These are phyloP conservation scores for Fusarium verrucosum DNA, from an alignment of 2,329 filamentous ascomycete genomes.

Conservation along the genomic window DNA sequence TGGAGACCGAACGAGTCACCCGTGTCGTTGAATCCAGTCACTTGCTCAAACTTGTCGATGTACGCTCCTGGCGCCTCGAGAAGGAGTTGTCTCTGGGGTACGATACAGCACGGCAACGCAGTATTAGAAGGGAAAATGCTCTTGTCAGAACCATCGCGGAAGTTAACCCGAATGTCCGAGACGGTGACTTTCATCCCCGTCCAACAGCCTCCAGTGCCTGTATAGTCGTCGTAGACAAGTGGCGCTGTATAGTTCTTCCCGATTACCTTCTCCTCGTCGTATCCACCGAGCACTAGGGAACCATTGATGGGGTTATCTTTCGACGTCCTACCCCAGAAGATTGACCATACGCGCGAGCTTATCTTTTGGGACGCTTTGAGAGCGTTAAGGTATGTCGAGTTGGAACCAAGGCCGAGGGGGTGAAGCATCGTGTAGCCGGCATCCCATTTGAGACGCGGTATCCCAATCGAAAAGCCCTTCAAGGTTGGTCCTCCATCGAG, in stretches of 20 bases:
- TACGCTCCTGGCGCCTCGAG: constrained; percentile 40
- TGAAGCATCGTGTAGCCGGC: constrained; percentile 45
- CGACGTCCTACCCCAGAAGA: constrained; percentile 51
- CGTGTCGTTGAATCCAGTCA: constrained; percentile 21
- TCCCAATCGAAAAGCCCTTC: constrained; percentile 37
- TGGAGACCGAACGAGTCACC: constrained; percentile 20
- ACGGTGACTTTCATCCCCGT: constrained; percentile 36
- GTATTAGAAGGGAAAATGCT: constrained; percentile 42
- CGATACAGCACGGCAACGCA: constrained; percentile 42
- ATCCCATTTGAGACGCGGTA: constrained; percentile 45
- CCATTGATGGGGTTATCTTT: constrained; percentile 43
- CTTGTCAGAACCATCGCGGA: constrained; percentile 40
- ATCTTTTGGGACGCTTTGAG: constrained; percentile 35
- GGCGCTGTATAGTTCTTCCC: constrained; percentile 44
- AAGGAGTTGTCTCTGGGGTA: constrained; percentile 46
- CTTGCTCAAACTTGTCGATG: constrained; percentile 33
- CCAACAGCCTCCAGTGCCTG: constrained; percentile 28
- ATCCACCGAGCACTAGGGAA: constrained; percentile 47
- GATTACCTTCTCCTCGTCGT: constrained; percentile 46
- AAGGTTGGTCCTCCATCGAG: constrained; percentile 10
- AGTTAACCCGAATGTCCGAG: constrained; percentile 42
- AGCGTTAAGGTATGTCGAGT: constrained; percentile 45
- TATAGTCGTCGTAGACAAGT: constrained; percentile 33
- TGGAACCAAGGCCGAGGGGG: constrained; percentile 44
- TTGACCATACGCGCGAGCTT: constrained; percentile 46